Percentiles rank a stretch among this genome's conserved stretches.
Evolutionary conservation across 2,329 filamentous ascomycete species (phyloP).

Genomic region (Diplodia mutila): DNA sequence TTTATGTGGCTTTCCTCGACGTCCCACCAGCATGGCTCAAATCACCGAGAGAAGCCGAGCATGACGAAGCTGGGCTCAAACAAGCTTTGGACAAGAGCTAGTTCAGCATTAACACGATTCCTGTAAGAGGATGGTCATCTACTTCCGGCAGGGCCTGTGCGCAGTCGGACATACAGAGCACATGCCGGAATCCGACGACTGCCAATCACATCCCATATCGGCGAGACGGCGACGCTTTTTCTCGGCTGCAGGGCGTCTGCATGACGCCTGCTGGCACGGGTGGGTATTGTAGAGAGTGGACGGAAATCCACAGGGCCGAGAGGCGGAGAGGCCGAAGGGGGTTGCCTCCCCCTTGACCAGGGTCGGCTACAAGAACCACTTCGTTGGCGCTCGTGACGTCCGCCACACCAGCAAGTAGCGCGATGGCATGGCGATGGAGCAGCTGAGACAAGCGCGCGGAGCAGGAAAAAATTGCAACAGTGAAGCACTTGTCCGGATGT

Average conservation of each 20-base stretch:
- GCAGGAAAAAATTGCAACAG: not conserved
- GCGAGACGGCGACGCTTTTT: not conserved
- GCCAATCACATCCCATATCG: slow-evolving; percentile 8
- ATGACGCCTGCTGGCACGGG: not conserved
- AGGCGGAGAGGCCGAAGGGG: not conserved
- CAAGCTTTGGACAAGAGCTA: not conserved
- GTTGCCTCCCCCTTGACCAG: slow-evolving; percentile 1
- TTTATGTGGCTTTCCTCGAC: slow-evolving; percentile 1
- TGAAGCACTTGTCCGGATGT: not conserved
- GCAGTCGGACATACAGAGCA: not conserved
- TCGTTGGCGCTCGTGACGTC: not conserved
- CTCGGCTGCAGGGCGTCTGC: not conserved
- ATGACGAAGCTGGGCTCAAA: slow-evolving; percentile 10
- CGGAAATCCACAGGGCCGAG: not conserved
- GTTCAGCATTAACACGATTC: not conserved
- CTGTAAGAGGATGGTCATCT: slow-evolving; percentile 10
- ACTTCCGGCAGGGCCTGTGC: slow-evolving; percentile 2
- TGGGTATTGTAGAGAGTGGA: not conserved
- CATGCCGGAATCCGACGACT: slow-evolving; percentile 2
- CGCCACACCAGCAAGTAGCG: not conserved
- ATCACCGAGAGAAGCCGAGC: slow-evolving; percentile 9
- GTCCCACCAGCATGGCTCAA: slow-evolving; percentile 7
- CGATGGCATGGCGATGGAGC: not conserved
- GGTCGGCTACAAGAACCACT: not conserved
- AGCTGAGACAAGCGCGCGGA: not conserved